These are phyloP conservation scores for Colletotrichum scovillei DNA, from an alignment of 2,329 filamentous ascomycete species.

Conservation along the genomic window DNA sequence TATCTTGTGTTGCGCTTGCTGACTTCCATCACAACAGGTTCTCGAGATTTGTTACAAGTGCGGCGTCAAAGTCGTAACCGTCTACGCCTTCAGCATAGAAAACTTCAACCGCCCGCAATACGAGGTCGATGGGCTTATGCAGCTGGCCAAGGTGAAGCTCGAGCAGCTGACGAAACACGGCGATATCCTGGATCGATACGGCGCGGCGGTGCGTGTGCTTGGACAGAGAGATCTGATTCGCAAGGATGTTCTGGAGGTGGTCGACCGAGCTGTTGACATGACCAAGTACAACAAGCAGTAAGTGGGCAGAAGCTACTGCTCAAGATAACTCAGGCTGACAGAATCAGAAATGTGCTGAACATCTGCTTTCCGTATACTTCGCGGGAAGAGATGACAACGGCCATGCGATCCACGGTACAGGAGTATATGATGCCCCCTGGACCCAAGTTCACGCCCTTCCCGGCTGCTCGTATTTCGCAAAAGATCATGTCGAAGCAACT, in stretches of 20 bases:
- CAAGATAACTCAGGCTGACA: constrained; percentile 32
- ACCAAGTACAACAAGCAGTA: constrained; percentile 89
- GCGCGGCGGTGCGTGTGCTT: constrained; percentile 85
- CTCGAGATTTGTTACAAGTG: constrained; percentile 98
- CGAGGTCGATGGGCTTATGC: constrained; percentile 97
- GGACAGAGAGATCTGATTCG: constrained; percentile 87
- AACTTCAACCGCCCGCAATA: constrained; percentile 98
- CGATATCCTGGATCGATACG: constrained; percentile 91
- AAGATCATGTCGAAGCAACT: constrained; percentile 81
- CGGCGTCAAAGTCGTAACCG: constrained; percentile 94
- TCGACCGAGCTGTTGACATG: constrained; percentile 86
- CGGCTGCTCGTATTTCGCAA: constrained; percentile 86
- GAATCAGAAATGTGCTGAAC: constrained; percentile 73
- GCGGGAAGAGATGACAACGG: constrained; percentile 91
- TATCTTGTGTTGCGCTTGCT: constrained; percentile 23
- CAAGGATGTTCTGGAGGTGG: constrained; percentile 87
- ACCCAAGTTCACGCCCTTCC: constrained; percentile 79
- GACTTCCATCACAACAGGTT: constrained; percentile 66
- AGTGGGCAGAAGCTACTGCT: constrained; percentile 34
- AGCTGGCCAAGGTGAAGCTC: constrained; percentile 95
- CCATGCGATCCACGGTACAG: constrained; percentile 87
- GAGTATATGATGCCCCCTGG: constrained; percentile 83
- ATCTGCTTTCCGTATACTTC: constrained; percentile 99
- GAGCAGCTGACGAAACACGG: constrained; percentile 93
- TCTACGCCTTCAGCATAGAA: constrained; percentile 98